Evolutionary conservation across 805 yeast genomes (phyloP), one percentile per base, ranked within the genome.

Genomic region (Wickerhamiella spandovensis): DNA sequence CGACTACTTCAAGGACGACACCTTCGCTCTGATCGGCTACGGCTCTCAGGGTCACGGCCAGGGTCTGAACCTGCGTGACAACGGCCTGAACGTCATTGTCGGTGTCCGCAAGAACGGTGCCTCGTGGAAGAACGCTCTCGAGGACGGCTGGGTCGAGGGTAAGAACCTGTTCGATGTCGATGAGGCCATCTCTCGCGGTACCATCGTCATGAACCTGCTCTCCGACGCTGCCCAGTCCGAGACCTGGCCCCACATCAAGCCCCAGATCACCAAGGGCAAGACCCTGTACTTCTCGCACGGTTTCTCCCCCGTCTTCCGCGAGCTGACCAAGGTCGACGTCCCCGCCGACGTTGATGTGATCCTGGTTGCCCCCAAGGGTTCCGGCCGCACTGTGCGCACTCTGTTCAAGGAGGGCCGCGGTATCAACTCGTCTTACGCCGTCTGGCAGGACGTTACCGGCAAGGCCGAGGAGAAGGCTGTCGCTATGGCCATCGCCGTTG

Each of bases 21-120:
- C 98, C 55, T 76, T 92, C 67, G 97, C 98, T 61, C 75, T 92
- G 67, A 89, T 92, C 63, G 98, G 98, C 74, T 92, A 92, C 82
- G 98, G 98, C 69, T 90, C 98, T 61, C 98, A 92, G 77, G 98
- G 98, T 79, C 90, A 92, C 79, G 98, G 98, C 70, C 98, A 92
- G 78, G 97, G 97, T 74, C 81, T 92, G 64, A 92, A 92, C 88
- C 76, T 94, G 77, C 86, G 98, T 77, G 98, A 92, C 79, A 90
- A 92, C 67, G 98, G 98, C 73, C 73, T 92, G 67, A 90, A 90
- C 72, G 98, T 90, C 63, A 85, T 92, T 70, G 77, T 92, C 62
- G 98, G 98, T 81, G 98, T 92, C 65, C 82, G 98, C 75, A 87
- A 92, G 79, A 73, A 86, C 69, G 98, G 98, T 78, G 92, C 96